These are phyloP conservation scores for Cryptococcus sp. DNA, from an alignment of 1,284 basidiomycete genomes.

Conservation along the genomic window DNA sequence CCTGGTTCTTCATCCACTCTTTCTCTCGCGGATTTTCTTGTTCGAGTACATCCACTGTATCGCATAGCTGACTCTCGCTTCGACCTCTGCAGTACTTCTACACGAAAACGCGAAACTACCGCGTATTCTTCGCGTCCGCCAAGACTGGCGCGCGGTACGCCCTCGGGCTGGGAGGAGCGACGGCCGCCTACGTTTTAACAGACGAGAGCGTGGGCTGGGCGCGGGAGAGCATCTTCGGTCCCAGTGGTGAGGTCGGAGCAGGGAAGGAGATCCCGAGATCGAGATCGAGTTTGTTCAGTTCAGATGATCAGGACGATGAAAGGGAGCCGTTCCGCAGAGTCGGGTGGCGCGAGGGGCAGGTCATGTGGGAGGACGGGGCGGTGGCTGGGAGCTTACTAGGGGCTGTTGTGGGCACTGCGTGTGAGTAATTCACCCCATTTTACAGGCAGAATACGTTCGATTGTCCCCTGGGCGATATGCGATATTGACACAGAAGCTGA, in stretches of 20 bases:
- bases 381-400: conserved; percentile 44
- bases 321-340: conserved; percentile 17
- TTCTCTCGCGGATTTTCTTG: neutral
- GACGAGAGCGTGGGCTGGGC: conserved; percentile 46
- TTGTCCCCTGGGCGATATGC: no score
- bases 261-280: neutral
- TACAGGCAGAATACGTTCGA: no score
- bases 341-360: conserved; percentile 39
- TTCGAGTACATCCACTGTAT: neutral
- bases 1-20: neutral
- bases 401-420: conserved; percentile 31
- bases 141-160: conserved; percentile 42
- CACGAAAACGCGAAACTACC: conserved; percentile 53
- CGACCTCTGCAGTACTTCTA: conserved; percentile 48
- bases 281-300: neutral
- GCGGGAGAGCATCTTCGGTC: conserved; percentile 31
- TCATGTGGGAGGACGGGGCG: conserved; percentile 45
- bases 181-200: conserved; percentile 35
- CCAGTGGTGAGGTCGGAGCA: neutral
- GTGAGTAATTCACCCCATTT: conserved; percentile 29
- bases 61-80: no score
- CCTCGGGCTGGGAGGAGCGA: conserved; percentile 37
- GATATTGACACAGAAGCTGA: no score
- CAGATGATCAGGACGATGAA: conserved; percentile 9
- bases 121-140: conserved; percentile 42